phyloP scores from a whole-genome alignment of 306 rosid genomes.

The Malus asiatica region DNA sequence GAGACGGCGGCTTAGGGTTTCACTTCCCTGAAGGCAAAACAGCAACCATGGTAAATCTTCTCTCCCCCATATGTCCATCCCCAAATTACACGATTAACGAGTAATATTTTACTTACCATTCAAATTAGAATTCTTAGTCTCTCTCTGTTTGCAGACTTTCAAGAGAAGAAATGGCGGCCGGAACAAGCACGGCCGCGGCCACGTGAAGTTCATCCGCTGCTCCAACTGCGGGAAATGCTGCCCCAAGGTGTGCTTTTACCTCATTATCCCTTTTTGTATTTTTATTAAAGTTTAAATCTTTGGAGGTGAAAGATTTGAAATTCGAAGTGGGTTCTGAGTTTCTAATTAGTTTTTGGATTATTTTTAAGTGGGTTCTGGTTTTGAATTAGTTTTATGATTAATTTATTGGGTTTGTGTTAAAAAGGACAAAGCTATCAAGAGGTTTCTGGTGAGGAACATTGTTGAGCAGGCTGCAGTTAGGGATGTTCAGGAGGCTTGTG shows the following conservation, averaged over 20 bases:
- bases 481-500: constrained; percentile 98
- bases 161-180: constrained; percentile 95
- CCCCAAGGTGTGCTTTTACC: constrained; percentile 67
- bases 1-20: constrained; percentile 8
- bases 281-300: background rate
- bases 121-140: background rate
- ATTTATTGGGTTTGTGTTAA: background rate
- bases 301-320: background rate
- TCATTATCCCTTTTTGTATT: background rate
- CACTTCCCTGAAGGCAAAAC: background rate
- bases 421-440: constrained; percentile 80
- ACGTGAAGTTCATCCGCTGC: constrained; percentile 81
- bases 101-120: too few species aligned
- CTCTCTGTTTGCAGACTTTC: constrained; percentile 51
- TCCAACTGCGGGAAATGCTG: constrained; percentile 98
- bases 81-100: background rate
- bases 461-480: constrained; percentile 98
- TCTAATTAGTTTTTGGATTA: background rate
- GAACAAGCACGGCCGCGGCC: constrained; percentile 96
- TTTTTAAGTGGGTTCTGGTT: background rate
- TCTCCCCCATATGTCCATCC: background rate
- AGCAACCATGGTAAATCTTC: background rate
- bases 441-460: constrained; percentile 91
- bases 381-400: background rate
- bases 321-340: background rate